A percentile compares a stretch with the other conserved stretches of the same genome.
These are phyloP conservation scores for Gremmenia infestans DNA, from an alignment of 2,329 filamentous ascomycete genomes.

Conservation along the genomic window DNA sequence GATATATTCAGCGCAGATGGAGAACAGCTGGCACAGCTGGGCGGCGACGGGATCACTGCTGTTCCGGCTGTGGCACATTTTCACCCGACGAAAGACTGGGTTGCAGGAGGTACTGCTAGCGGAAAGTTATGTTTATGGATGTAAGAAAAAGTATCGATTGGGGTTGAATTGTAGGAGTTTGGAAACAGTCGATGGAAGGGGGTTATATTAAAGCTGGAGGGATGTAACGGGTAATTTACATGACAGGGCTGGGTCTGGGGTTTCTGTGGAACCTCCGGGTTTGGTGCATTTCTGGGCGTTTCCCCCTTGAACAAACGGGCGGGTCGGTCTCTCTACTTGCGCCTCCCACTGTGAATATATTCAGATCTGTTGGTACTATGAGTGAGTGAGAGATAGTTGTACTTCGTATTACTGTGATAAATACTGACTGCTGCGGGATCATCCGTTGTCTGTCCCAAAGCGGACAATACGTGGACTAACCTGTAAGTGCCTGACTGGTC, in stretches of 20 bases:
- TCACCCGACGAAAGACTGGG: slow-evolving; percentile 83
- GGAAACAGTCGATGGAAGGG: background rate
- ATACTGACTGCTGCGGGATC: no score
- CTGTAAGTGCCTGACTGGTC: no score
- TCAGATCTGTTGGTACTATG: no score
- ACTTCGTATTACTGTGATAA: no score
- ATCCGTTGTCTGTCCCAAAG: no score
- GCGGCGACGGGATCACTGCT: slow-evolving; percentile 85
- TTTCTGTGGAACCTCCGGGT: background rate
- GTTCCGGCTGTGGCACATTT: slow-evolving; percentile 91
- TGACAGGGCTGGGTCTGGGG: background rate
- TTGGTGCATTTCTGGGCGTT: background rate
- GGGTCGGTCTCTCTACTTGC: background rate
- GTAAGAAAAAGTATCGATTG: slow-evolving; percentile 36
- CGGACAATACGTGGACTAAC: no score
- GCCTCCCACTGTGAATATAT: background rate
- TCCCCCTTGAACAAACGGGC: background rate
- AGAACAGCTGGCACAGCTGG: slow-evolving; percentile 81
- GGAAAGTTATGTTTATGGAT: slow-evolving; percentile 92
- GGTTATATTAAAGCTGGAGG: background rate
- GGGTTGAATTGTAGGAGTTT: background rate
- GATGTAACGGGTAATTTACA: no score
- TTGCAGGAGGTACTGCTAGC: slow-evolving; percentile 84
- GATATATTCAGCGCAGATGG: slow-evolving; percentile 82
- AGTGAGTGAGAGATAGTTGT: no score